Conservation (phyloP, 306 rosid genomes). For the Abrus precatorius region DNA sequence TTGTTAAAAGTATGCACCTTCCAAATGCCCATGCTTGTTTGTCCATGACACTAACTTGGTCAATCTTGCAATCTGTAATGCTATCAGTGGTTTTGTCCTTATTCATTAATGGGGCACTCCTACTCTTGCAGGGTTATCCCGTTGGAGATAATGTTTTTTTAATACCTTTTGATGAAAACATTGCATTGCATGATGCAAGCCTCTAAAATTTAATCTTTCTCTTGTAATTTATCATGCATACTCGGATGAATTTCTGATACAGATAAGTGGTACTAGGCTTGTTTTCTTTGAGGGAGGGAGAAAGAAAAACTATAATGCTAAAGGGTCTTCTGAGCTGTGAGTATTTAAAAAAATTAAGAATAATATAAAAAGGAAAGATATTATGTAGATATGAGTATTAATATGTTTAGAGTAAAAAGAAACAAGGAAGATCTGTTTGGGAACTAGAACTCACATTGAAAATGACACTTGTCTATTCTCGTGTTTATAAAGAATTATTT, state of each 20-base stretch:
- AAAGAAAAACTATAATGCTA: neutral
- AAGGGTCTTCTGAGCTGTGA: no score
- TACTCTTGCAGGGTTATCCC: slow-evolving; percentile 42
- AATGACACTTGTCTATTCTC: slow-evolving; percentile 31
- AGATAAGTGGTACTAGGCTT: no score
- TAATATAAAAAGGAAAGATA: no score
- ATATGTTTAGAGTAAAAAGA: neutral
- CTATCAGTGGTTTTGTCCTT: slow-evolving; percentile 48
- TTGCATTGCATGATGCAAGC: slow-evolving; percentile 41
- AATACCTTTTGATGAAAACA: slow-evolving; percentile 47
- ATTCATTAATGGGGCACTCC: slow-evolving; percentile 51
- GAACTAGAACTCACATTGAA: slow-evolving; percentile 24
- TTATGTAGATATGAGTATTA: no score
- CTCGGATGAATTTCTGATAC: slow-evolving; percentile 5
- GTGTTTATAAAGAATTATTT: slow-evolving; percentile 8
- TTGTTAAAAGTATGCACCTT: slow-evolving; percentile 21
- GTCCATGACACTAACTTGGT: slow-evolving; percentile 25
- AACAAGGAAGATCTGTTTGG: slow-evolving; percentile 28
- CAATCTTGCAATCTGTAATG: slow-evolving; percentile 36
- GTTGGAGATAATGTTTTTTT: slow-evolving; percentile 44
- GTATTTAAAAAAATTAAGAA: no score
- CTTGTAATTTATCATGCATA: neutral
- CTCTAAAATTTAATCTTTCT: slow-evolving; percentile 1
- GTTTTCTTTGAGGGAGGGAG: neutral
- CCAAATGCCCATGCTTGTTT: slow-evolving; percentile 48